Conservation (phyloP, 257 asterid species). For the Penstemon barbatus region DNA sequence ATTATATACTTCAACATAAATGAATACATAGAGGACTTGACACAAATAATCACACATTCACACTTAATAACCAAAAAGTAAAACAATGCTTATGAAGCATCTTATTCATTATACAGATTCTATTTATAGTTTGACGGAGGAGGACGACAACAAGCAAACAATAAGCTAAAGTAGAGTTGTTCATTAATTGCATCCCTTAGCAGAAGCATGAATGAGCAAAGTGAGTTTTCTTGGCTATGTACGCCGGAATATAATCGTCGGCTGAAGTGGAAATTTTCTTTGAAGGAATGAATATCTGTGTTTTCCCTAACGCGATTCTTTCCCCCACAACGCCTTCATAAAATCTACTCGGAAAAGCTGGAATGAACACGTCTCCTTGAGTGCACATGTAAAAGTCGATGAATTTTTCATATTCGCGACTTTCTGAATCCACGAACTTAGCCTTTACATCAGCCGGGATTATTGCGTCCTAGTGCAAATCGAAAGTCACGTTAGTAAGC, state of each 20-base stretch:
- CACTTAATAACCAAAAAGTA: no score
- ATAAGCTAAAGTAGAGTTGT: not conserved
- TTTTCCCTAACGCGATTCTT: slow-evolving; percentile 57
- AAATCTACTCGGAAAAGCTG: slow-evolving; percentile 39
- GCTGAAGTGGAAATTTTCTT: slow-evolving; percentile 31
- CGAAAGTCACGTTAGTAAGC: not conserved
- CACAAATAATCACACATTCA: not conserved
- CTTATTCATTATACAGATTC: slow-evolving; percentile 11
- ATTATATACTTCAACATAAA: not conserved
- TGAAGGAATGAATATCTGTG: slow-evolving; percentile 42
- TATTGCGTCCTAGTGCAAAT: slow-evolving; percentile 45
- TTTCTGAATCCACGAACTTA: slow-evolving; percentile 29
- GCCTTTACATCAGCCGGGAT: slow-evolving; percentile 47
- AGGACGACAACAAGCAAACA: not conserved
- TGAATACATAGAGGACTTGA: not conserved
- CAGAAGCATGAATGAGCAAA: slow-evolving; percentile 61
- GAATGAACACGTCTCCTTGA: slow-evolving; percentile 47
- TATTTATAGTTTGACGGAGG: slow-evolving; percentile 17
- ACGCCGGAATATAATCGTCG: slow-evolving; percentile 33
- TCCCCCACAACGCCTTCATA: slow-evolving; percentile 49
- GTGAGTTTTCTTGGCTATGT: slow-evolving; percentile 43
- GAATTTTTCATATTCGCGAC: slow-evolving; percentile 34
- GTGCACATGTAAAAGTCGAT: slow-evolving; percentile 51
- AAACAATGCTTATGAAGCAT: slow-evolving; percentile 18
- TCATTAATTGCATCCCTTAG: not conserved